Evolutionary conservation across 768 basidiomycete species (phyloP).

Genomic region (Amyloporia xantha): DNA sequence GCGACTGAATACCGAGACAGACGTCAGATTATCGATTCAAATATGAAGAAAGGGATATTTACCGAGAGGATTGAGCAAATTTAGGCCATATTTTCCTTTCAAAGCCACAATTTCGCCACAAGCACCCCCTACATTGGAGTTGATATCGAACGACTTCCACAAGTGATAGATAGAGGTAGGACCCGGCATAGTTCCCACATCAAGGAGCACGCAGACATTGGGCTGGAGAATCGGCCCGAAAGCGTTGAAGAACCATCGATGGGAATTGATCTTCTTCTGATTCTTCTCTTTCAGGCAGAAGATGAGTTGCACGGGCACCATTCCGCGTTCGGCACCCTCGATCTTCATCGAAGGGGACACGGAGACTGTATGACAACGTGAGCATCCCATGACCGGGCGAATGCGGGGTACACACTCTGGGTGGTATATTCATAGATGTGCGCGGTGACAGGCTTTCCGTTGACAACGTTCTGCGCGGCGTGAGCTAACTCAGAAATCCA

Average conservation of each 20-base stretch:
- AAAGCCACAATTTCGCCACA: constrained; percentile 95
- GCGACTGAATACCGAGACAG: constrained; percentile 50
- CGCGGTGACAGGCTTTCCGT: constrained; percentile 75
- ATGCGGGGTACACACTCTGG: constrained; percentile 50
- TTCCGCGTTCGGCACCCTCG: constrained; percentile 70
- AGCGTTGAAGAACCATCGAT: constrained; percentile 93
- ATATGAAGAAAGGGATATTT: constrained; percentile 5
- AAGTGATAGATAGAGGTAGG: constrained; percentile 86
- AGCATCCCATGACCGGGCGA: not conserved
- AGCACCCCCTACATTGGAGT: constrained; percentile 85
- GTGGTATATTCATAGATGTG: constrained; percentile 95
- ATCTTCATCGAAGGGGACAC: constrained; percentile 78
- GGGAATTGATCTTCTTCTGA: constrained; percentile 94
- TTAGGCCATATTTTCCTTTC: constrained; percentile 76
- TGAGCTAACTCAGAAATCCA: not conserved
- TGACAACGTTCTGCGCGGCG: constrained; percentile 55
- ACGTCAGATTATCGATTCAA: not conserved
- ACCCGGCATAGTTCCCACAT: constrained; percentile 83
- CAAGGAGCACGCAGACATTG: constrained; percentile 88
- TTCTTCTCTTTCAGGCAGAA: constrained; percentile 93
- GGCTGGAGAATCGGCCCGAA: constrained; percentile 79
- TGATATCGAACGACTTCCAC: constrained; percentile 94
- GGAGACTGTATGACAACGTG: constrained; percentile 49
- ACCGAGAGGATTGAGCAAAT: constrained; percentile 73
- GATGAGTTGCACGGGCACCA: constrained; percentile 87